These are phyloP conservation scores for Paecilomyces fulvus DNA, from an alignment of 2,329 filamentous ascomycete species.

Conservation along the genomic window DNA sequence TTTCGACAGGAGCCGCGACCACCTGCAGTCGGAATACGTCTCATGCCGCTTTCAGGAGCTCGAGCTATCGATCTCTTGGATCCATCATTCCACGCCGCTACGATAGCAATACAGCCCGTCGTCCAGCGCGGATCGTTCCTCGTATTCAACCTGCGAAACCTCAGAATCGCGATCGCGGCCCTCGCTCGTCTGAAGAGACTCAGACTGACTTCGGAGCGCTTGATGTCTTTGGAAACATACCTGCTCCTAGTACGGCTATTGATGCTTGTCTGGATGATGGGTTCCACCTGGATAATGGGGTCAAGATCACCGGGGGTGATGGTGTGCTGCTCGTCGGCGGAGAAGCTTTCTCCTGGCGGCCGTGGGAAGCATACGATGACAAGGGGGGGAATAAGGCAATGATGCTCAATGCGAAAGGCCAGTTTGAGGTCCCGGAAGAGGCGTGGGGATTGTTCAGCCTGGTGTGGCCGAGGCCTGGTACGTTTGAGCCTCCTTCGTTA, in stretches of 20 bases:
- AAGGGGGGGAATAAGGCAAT: slow-evolving; percentile 24
- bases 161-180: slow-evolving; percentile 49
- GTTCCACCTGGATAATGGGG: slow-evolving; percentile 77
- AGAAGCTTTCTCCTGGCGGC: slow-evolving; percentile 81
- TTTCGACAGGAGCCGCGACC: slow-evolving; percentile 7
- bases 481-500: slow-evolving; percentile 21
- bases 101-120: slow-evolving; percentile 16
- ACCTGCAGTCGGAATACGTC: background rate
- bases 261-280: slow-evolving; percentile 76
- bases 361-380: slow-evolving; percentile 53
- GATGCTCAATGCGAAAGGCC: slow-evolving; percentile 66
- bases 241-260: slow-evolving; percentile 70
- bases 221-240: slow-evolving; percentile 68
- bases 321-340: slow-evolving; percentile 75
- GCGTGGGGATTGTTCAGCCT: slow-evolving; percentile 68
- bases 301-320: slow-evolving; percentile 58
- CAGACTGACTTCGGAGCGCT: slow-evolving; percentile 66
- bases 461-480: slow-evolving; percentile 84
- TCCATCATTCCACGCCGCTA: slow-evolving; percentile 8
- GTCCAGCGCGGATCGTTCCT: slow-evolving; percentile 23
- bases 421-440: slow-evolving; percentile 65
- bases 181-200: slow-evolving; percentile 52
- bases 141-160: slow-evolving; percentile 29
- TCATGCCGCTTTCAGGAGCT: background rate
- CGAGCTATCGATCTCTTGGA: background rate